A percentile compares a stretch with the other conserved stretches of the same genome.
phyloP scores from a whole-genome alignment of 257 asterid genomes.

The Solanum pinnatisectum region DNA sequence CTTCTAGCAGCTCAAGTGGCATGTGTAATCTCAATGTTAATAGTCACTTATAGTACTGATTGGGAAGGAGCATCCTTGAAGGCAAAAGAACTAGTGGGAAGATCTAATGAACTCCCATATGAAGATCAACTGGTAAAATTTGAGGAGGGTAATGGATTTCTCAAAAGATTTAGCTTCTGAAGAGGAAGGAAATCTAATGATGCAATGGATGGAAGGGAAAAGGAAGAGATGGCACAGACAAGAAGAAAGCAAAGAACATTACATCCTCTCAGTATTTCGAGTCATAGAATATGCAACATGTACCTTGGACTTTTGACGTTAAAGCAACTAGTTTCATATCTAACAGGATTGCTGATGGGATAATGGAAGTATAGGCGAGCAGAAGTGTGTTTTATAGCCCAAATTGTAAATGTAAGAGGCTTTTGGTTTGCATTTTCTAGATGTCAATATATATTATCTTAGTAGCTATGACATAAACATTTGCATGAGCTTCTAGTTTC shows the following conservation, averaged over 20 bases:
- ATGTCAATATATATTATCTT: neutral
- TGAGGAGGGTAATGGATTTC: constrained; percentile 34
- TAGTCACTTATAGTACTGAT: constrained; percentile 51
- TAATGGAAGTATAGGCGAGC: neutral
- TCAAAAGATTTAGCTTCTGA: constrained; percentile 12
- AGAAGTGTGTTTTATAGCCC: neutral
- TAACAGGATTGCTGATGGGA: neutral
- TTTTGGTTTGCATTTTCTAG: neutral
- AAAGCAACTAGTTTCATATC: neutral
- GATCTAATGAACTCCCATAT: constrained; percentile 22
- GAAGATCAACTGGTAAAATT: constrained; percentile 33
- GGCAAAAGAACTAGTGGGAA: constrained; percentile 68
- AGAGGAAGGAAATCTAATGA: neutral
- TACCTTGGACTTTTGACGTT: neutral
- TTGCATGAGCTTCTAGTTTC: neutral
- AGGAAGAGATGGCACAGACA: neutral
- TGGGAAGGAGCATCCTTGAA: constrained; percentile 69
- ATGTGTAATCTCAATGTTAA: constrained; percentile 59
- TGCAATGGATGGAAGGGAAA: constrained; percentile 6
- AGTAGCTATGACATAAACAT: neutral
- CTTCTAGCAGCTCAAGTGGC: constrained; percentile 87
- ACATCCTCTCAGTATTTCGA: neutral
- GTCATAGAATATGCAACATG: neutral
- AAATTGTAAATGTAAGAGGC: neutral
- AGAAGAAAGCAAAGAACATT: neutral